These are phyloP conservation scores for Rhizopus delemar DNA, from an alignment of 371 early-diverging fungal genomes.

Conservation along the genomic window DNA sequence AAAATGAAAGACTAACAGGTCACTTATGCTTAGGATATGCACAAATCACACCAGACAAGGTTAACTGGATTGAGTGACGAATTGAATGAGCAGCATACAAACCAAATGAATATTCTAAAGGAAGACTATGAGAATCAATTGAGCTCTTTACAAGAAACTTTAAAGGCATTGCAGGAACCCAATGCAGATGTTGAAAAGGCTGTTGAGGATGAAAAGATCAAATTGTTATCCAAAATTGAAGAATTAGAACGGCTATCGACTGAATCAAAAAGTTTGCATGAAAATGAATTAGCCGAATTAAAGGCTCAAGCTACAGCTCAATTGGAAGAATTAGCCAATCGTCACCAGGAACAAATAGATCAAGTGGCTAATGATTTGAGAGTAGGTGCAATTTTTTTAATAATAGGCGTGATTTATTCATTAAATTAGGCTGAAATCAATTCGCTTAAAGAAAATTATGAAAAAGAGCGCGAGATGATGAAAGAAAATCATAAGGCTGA, in stretches of 20 bases:
- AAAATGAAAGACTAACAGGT: slow-evolving; percentile 20
- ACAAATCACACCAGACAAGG: slow-evolving; percentile 30
- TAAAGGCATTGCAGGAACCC: slow-evolving; percentile 18
- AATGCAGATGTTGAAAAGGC: slow-evolving; percentile 15
- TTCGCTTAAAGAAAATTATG: slow-evolving; percentile 11
- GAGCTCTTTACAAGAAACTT: slow-evolving; percentile 16
- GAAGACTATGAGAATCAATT: slow-evolving; percentile 26
- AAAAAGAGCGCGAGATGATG: slow-evolving; percentile 10
- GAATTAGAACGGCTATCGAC: slow-evolving; percentile 16
- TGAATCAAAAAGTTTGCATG: slow-evolving; percentile 7
- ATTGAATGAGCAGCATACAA: slow-evolving; percentile 24
- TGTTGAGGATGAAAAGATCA: slow-evolving; percentile 20
- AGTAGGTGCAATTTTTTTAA: slow-evolving; percentile 2
- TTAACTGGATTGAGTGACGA: slow-evolving; percentile 25
- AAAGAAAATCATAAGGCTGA: slow-evolving; percentile 17
- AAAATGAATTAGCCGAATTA: slow-evolving; percentile 17
- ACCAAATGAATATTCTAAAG: slow-evolving; percentile 17
- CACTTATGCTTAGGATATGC: slow-evolving; percentile 22
- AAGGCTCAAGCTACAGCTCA: slow-evolving; percentile 13
- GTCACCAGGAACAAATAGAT: slow-evolving; percentile 16
- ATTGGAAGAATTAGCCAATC: slow-evolving; percentile 14
- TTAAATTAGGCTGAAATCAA: slow-evolving; percentile 21
- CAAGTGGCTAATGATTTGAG: slow-evolving; percentile 14
- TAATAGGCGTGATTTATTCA: too few species aligned
- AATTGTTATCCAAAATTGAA: slow-evolving; percentile 22